Percentiles rank a stretch among this genome's conserved stretches.
Evolutionary conservation across 2,329 filamentous ascomycete genomes (phyloP).

Genomic region (Penicillium sp.): DNA sequence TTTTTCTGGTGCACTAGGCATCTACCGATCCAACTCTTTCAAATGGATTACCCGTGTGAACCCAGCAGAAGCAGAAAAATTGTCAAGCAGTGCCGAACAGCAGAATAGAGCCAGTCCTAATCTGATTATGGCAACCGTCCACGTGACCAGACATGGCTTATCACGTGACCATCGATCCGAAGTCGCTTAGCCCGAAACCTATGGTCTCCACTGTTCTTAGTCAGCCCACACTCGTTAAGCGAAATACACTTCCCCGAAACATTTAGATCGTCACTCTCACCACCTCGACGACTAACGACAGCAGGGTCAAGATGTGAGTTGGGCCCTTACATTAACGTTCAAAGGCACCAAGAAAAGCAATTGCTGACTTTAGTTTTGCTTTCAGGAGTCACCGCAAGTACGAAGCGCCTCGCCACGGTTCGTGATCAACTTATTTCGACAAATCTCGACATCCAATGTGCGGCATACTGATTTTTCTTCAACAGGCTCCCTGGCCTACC

Average conservation of each 20-base stretch:
- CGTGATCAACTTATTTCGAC: constrained; percentile 67
- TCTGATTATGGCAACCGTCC: too few relatives aligned
- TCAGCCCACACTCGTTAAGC: constrained; percentile 45
- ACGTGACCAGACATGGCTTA: too few relatives aligned
- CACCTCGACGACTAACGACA: constrained; percentile 49
- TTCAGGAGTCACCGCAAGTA: constrained; percentile 61
- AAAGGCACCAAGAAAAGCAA: constrained; percentile 16
- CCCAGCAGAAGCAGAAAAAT: too few relatives aligned
- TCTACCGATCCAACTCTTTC: constrained; percentile 17
- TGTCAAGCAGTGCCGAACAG: too few relatives aligned
- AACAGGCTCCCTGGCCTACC: constrained; percentile 71
- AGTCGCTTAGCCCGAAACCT: constrained; percentile 17
- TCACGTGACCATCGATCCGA: constrained; percentile 8
- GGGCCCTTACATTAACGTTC: too few relatives aligned
- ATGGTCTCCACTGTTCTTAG: constrained; percentile 35
- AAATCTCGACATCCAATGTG: constrained; percentile 31
- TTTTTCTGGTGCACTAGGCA: constrained; percentile 22
- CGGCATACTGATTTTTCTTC: constrained; percentile 33
- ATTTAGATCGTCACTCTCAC: constrained; percentile 42
- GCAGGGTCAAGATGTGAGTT: constrained; percentile 50
- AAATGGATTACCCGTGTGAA: too few relatives aligned
- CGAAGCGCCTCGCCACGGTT: constrained; percentile 94
- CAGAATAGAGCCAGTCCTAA: too few relatives aligned
- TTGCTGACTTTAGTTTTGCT: constrained; percentile 28
- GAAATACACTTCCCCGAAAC: constrained; percentile 38